These are phyloP conservation scores for Arachnomyces sp. DNA, from an alignment of 2,329 filamentous ascomycete species.

Conservation along the genomic window DNA sequence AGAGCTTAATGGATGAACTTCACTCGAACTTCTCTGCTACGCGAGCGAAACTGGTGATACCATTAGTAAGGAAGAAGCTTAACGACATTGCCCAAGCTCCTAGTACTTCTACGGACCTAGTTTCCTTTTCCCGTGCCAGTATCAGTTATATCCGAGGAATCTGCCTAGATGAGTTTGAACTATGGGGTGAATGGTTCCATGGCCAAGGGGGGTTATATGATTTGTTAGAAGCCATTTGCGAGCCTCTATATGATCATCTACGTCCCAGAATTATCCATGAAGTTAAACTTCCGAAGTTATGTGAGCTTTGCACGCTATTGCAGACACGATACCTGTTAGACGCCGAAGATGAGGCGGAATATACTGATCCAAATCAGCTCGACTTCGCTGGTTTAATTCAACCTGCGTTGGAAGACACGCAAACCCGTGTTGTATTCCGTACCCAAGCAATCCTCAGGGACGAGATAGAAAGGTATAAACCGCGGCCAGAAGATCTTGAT, in stretches of 20 bases:
- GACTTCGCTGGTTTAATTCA: constrained; percentile 58
- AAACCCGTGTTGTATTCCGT: constrained; percentile 59
- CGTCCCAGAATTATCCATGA: constrained; percentile 60
- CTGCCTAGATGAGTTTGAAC: constrained; percentile 59
- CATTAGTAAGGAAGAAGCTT: constrained; percentile 55
- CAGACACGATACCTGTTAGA: constrained; percentile 60
- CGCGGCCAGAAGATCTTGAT: constrained; percentile 58
- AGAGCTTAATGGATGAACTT: constrained; percentile 58
- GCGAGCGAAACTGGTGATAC: constrained; percentile 52
- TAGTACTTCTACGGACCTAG: constrained; percentile 55
- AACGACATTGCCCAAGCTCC: constrained; percentile 49
- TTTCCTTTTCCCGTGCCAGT: constrained; percentile 56
- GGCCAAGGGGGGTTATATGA: constrained; percentile 57
- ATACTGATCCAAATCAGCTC: constrained; percentile 45
- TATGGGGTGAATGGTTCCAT: constrained; percentile 62
- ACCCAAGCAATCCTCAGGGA: constrained; percentile 56
- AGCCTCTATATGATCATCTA: constrained; percentile 60
- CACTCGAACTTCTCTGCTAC: constrained; percentile 57
- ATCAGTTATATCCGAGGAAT: constrained; percentile 60
- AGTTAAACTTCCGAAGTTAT: constrained; percentile 58
- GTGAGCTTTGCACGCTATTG: constrained; percentile 58
- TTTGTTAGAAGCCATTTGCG: constrained; percentile 59
- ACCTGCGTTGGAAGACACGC: constrained; percentile 59
- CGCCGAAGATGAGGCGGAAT: constrained; percentile 45
- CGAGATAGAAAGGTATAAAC: constrained; percentile 60